Conservation (phyloP, 164 flowering plant genomes). For the Buxus sempervirens region DNA sequence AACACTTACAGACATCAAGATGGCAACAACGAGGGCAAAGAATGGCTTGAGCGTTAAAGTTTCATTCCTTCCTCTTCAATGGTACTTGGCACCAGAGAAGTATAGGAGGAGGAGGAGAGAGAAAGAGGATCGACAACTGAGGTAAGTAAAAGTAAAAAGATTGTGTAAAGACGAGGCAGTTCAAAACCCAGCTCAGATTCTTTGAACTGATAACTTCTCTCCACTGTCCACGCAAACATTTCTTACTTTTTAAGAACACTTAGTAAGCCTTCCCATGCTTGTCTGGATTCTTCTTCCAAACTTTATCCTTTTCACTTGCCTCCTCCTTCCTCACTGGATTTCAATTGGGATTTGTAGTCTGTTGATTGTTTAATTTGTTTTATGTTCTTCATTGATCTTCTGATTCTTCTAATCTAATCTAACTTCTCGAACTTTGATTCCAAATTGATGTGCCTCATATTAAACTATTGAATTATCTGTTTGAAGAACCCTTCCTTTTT, state of each 20-base stretch:
- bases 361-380: too few relatives aligned
- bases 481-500: too few relatives aligned
- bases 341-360: neutral
- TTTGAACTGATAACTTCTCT: conserved; percentile 9
- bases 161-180: conserved; percentile 6
- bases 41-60: conserved; percentile 11
- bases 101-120: neutral
- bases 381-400: too few relatives aligned
- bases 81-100: neutral
- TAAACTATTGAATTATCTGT: too few relatives aligned
- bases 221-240: neutral
- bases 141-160: conserved; percentile 10
- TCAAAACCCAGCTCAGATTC: conserved; percentile 19
- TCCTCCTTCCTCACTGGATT: neutral
- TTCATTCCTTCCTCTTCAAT: neutral
- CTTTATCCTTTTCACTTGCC: neutral
- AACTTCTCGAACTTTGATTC: too few relatives aligned
- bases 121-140: conserved; percentile 10
- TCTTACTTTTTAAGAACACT: neutral
- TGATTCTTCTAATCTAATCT: too few relatives aligned
- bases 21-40: conserved; percentile 18
- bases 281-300: neutral
- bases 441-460: too few relatives aligned
- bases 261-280: neutral
- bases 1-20: conserved; percentile 21